Evolutionary conservation across 371 early-diverging fungal species (phyloP).

Genomic region (Mortierella sp.): DNA sequence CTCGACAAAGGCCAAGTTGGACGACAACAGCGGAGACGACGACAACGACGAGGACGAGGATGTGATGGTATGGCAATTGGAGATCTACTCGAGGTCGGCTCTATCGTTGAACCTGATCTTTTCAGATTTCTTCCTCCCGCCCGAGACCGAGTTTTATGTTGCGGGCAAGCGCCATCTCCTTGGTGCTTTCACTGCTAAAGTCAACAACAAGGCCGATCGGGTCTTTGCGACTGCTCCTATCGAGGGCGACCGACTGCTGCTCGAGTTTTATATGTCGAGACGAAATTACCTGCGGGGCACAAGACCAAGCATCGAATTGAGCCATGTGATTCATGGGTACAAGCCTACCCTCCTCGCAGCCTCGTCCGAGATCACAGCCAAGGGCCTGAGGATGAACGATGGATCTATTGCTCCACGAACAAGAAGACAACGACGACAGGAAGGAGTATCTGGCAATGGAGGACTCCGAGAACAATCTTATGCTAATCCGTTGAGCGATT

Average conservation of each 20-base stretch:
- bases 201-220: conserved; percentile 59
- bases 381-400: conserved; percentile 33
- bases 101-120: conserved; percentile 64
- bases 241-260: conserved; percentile 51
- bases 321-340: conserved; percentile 63
- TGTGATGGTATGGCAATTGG: conserved; percentile 57
- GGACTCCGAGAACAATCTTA: conserved; percentile 28
- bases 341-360: conserved; percentile 48
- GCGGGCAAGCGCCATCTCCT: conserved; percentile 30
- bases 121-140: conserved; percentile 58
- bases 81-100: conserved; percentile 59
- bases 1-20: neutral
- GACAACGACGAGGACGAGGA: conserved; percentile 19
- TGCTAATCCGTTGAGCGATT: neutral
- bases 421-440: neutral
- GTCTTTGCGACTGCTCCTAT: conserved; percentile 62
- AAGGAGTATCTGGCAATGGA: no score
- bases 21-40: neutral
- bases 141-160: conserved; percentile 59
- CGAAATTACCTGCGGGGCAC: conserved; percentile 8
- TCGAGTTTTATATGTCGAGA: conserved; percentile 51
- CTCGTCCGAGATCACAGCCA: conserved; percentile 32
- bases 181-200: conserved; percentile 59
- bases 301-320: conserved; percentile 48
- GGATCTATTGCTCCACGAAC: conserved; percentile 23